Base-by-base conservation (phyloP, 1,284 basidiomycete species). In the Hymenochaete sp. region DNA sequence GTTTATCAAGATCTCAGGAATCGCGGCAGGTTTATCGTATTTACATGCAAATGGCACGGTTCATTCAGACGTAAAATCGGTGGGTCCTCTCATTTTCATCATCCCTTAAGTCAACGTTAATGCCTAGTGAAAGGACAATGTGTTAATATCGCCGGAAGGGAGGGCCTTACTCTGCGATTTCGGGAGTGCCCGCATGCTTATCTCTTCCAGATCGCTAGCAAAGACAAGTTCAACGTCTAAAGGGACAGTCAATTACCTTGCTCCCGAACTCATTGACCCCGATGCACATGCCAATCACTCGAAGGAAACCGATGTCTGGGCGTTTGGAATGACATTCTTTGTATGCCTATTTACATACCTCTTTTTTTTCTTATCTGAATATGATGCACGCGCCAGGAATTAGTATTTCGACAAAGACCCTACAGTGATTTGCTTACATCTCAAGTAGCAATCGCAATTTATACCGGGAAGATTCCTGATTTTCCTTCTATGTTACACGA, bases 151-250 rank as follows among this genome's bases (percentile, higher is more conserved):
- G 7, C 10, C n/a, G 3, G 5, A 5, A 8, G 39, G 39, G 3
- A n/a, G 36, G 18, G 19, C 45, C 18, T 19, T 42, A 4, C 32
- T 47, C 16, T 47, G 39, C 25, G 39, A 47, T 19, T 42, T 47
- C 19, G 45, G 45, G 19, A 29, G 29, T 35, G 24, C 35, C 13
- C 10, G 42, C 16, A 35, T 35, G 22, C 33, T 36, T 10, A 35
- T 22, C 13, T 35, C 32, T 35, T 16, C 14, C 13, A 35, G 14
- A 19, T 35, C 32, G 14, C n/a, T n/a, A n/a, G 14, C 5, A 8
- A 35, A 35, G 13, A n/a, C 32, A n/a, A 6, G 14, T n/a, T n/a
- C 6, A 4, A 16, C 32, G 8, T 6, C 5, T 8, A 38, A 38
- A n/a, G 37, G 37, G 7, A 38, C 37, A 13, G n/a, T 22, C 4